Conservation (phyloP, 2,329 filamentous ascomycete species). For the Monilinia fructicola region DNA sequence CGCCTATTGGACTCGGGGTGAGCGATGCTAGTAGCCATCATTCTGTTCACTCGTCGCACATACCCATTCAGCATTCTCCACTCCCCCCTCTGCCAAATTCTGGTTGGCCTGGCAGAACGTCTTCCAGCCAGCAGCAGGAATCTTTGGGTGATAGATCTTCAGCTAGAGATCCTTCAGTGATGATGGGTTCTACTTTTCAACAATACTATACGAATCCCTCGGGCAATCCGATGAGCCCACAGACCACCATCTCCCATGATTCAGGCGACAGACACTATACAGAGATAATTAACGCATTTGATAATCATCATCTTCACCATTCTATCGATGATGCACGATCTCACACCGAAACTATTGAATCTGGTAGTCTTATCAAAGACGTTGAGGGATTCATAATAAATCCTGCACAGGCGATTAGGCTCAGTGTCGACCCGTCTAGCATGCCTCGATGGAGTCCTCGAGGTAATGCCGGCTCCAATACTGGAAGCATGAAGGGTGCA, state of each 20-base stretch:
- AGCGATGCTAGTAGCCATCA: conserved; percentile 17
- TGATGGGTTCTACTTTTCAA: conserved; percentile 19
- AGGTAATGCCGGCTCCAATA: conserved; percentile 46
- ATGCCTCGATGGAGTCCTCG: conserved; percentile 56
- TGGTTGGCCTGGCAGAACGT: conserved; percentile 26
- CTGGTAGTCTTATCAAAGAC: conserved; percentile 42
- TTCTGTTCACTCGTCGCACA: conserved; percentile 22
- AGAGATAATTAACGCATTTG: conserved; percentile 25
- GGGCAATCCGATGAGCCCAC: neutral
- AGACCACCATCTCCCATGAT: neutral
- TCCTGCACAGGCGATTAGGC: conserved; percentile 47
- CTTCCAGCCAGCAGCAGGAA: conserved; percentile 26
- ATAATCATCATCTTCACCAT: conserved; percentile 25
- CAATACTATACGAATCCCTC: conserved; percentile 6
- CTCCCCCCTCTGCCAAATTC: conserved; percentile 16
- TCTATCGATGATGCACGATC: conserved; percentile 37
- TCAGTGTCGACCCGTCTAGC: conserved; percentile 51
- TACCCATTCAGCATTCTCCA: conserved; percentile 25
- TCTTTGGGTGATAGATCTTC: conserved; percentile 12
- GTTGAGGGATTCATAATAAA: conserved; percentile 45
- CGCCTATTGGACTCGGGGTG: neutral
- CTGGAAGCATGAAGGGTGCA: conserved; percentile 48
- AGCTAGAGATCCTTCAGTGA: conserved; percentile 8
- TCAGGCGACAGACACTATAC: conserved; percentile 19
- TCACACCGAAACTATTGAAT: conserved; percentile 38